Conservation (phyloP, 2,329 filamentous ascomycete species). For the Diaporthe sp. region DNA sequence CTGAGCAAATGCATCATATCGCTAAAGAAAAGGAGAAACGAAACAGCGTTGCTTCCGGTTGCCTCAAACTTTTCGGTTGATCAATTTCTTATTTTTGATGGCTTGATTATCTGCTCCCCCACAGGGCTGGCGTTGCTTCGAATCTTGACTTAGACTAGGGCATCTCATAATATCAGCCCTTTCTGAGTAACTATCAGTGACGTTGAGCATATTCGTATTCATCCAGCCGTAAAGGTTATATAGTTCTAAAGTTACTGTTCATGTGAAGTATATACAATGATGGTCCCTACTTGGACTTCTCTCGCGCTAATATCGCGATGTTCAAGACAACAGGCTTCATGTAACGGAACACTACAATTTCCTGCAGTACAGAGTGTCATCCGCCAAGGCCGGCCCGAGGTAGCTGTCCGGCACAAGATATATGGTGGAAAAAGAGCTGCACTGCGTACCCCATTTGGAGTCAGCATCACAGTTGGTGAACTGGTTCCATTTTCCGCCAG, state of each 20-base stretch:
- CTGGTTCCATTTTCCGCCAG: neutral
- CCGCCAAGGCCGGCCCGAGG: neutral
- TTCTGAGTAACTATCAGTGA: neutral
- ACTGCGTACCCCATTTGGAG: conserved; percentile 7
- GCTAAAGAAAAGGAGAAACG: neutral
- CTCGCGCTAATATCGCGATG: neutral
- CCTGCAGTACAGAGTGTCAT: neutral
- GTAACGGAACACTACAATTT: neutral
- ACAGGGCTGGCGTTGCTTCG: neutral
- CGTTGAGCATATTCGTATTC: neutral
- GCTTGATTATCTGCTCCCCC: neutral
- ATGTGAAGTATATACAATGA: neutral
- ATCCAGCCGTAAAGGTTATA: neutral
- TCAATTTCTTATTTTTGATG: neutral
- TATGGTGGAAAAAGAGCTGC: conserved; percentile 14
- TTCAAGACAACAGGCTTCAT: neutral
- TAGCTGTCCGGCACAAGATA: conserved; percentile 2
- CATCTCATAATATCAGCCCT: neutral
- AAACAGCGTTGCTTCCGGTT: neutral
- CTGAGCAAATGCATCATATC: too few relatives aligned
- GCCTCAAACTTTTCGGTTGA: neutral
- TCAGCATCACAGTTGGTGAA: neutral
- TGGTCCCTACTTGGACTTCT: too few relatives aligned
- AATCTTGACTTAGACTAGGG: neutral
- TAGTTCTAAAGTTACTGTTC: neutral